phyloP scores from a whole-genome alignment of 2,329 filamentous ascomycete genomes.

The Hymenoscyphus fraxineus region DNA sequence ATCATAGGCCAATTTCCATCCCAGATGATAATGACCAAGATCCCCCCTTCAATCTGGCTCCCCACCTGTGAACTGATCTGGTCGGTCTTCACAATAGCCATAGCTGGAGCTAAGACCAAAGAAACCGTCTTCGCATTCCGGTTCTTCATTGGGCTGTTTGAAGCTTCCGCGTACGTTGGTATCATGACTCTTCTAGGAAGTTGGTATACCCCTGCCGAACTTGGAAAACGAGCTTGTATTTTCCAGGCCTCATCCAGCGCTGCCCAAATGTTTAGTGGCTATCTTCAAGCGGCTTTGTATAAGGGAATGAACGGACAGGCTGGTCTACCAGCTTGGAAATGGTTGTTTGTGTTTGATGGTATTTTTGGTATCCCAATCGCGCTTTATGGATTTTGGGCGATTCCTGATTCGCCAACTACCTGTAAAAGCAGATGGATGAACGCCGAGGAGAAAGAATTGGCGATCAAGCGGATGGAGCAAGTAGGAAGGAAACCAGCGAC shows the following conservation, averaged over 20 bases:
- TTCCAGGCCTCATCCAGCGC: slow-evolving; percentile 55
- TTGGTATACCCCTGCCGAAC: slow-evolving; percentile 52
- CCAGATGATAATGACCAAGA: slow-evolving; percentile 30
- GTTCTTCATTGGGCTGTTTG: slow-evolving; percentile 50
- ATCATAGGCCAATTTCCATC: slow-evolving; percentile 42
- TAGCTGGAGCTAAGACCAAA: slow-evolving; percentile 44
- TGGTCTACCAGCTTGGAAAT: slow-evolving; percentile 46
- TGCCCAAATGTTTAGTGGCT: slow-evolving; percentile 58
- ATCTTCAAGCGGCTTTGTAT: slow-evolving; percentile 47
- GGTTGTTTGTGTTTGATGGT: slow-evolving; percentile 38
- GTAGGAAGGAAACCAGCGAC: background rate
- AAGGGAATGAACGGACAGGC: slow-evolving; percentile 37
- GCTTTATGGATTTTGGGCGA: background rate
- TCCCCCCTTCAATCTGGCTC: slow-evolving; percentile 57
- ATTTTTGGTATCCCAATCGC: background rate
- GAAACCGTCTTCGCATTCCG: slow-evolving; percentile 55
- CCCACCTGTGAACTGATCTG: slow-evolving; percentile 55
- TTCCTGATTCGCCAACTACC: background rate
- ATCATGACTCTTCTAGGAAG: slow-evolving; percentile 49
- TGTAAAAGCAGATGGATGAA: background rate
- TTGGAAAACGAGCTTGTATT: slow-evolving; percentile 56
- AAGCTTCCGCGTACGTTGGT: slow-evolving; percentile 50
- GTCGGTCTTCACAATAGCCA: slow-evolving; percentile 38
- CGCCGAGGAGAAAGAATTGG: background rate
- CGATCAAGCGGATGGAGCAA: background rate